Evolutionary conservation across 1,139 yeast genomes (phyloP), one percentile per base, ranked within the genome.

Genomic region (Candida gigantensis): DNA sequence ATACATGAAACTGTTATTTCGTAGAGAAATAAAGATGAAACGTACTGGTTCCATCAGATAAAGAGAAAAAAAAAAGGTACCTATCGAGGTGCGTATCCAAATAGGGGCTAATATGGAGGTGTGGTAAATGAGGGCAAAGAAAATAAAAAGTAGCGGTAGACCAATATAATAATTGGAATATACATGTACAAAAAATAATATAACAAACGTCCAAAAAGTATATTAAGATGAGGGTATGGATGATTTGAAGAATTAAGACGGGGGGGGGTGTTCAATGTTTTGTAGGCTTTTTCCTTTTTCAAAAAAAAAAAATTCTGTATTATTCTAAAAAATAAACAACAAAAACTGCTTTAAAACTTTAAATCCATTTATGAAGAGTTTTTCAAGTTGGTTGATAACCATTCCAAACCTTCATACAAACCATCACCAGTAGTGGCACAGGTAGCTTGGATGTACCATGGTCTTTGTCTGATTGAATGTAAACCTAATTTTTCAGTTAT

Each of bases 341-440:
- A 24, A 16, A 31, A 31, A 31, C 24, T 12, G 21, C 20, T 21
- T 30, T 19, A 30, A 14, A 21, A 19, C 15, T 18, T 13, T 30
- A 19, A 32, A 20, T 20, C 29, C 17, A 11, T 18, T 40, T 45
- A 47, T 34, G 46, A 42, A 26, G 51, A 40, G 32, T 57, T 60
- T 54, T 62, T 62, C 46, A 62, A 62, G 50, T 60, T 62, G 38
- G 66, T 61, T 17, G 70, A 60, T 46, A 65, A 62, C 71, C 71
- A 65, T 58, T 65, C 71, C 47, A 65, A 64, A 49, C 71, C 71
- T 53, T 65, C 71, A 43, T 65, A 65, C 49, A 65, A 64, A 40
- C 71, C 71, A 45, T 65, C 71, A 49, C 71, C 71, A 33, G 70
- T 58, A 30, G 71, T 65, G 34, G 71, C 71, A 55, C 71, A 65